Base-by-base conservation (phyloP, 257 asterid genomes). In the Jacaranda mimosifolia region DNA sequence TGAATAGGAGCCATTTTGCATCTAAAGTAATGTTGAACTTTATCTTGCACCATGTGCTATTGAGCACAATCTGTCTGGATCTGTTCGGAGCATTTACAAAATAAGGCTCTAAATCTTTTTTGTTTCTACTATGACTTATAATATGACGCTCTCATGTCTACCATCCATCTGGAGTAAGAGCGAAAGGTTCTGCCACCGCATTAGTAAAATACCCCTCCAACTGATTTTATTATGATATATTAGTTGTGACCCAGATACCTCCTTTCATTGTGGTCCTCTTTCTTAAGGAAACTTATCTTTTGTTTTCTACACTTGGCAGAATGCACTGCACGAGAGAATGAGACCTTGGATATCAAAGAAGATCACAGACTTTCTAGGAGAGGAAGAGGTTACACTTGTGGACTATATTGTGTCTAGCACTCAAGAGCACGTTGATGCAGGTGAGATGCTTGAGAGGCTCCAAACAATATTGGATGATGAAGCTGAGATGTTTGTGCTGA, bases 401-500 rank as follows among this genome's bases (percentile, higher is more conserved):
- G 98, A 92, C 78, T 93, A 91, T 83, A 91, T 96, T 5, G 89
- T 96, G 57, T 89, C 98, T 17, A 93, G 97, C 86, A 93, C 97
- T 52, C 90, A 87, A 74, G 98, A 96, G 79, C 99, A 96, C 76
- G 97, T 93, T 12, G 87, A 85, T 77, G 99, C 97, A 69, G 46
- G 84, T 17, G 98, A 92, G 87, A 96, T 96, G 99, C 92, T 96
- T 78, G 93, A 93, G 74, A 92, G 97, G 77, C 97, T 96, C 75
- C 97, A 90, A 72, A 75, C 90, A 57, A 93, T 96, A 82, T 80
- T 96, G 86, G 99, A 96, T 18, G 99, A 96, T 48, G 99, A 96
- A 85, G 99, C 99, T 32, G 99, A 96, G 82, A 90, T 96, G 99
- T 96, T 93, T 83, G 98, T 96, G 82, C 94, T 96, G 64, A 96